Conservation (phyloP, 176 grass and related monocot genomes). For the Tuctoria greenei region DNA sequence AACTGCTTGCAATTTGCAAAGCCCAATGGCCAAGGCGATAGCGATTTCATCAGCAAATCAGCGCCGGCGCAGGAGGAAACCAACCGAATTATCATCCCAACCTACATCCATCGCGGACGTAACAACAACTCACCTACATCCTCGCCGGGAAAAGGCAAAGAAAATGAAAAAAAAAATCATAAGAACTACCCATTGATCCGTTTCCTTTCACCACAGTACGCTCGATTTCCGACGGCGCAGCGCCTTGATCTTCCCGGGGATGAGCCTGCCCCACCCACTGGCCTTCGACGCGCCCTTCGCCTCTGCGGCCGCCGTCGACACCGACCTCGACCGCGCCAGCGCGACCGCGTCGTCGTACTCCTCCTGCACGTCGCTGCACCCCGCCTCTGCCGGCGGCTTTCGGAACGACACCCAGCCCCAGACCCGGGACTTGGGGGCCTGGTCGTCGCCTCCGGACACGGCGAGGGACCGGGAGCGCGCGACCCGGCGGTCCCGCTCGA, state of each 20-base stretch:
- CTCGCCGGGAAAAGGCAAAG: not conserved
- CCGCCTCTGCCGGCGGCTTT: constrained; percentile 11
- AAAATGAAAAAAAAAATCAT: not conserved
- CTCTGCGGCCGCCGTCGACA: not conserved
- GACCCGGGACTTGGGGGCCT: constrained; percentile 25
- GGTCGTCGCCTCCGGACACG: not conserved
- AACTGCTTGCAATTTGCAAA: not conserved
- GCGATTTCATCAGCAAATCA: not conserved
- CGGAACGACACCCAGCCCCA: constrained; percentile 49
- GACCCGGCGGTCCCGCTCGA: constrained; percentile 38
- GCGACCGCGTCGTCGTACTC: constrained; percentile 21
- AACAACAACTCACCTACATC: not conserved
- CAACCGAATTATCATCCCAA: not conserved
- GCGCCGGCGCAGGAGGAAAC: not conserved
- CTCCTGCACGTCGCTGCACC: constrained; percentile 21
- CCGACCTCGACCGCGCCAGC: constrained; percentile 60
- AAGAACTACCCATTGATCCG: not conserved
- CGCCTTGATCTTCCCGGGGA: constrained; percentile 62
- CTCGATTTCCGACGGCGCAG: constrained; percentile 55
- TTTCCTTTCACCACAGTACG: constrained; percentile 1
- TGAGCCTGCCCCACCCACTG: constrained; percentile 46
- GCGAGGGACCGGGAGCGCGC: constrained; percentile 56
- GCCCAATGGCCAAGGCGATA: not conserved
- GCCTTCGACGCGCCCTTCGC: constrained; percentile 14
- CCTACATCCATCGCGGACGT: not conserved